Conservation (phyloP, 1,139 yeast genomes). For the Pichia sp. region DNA sequence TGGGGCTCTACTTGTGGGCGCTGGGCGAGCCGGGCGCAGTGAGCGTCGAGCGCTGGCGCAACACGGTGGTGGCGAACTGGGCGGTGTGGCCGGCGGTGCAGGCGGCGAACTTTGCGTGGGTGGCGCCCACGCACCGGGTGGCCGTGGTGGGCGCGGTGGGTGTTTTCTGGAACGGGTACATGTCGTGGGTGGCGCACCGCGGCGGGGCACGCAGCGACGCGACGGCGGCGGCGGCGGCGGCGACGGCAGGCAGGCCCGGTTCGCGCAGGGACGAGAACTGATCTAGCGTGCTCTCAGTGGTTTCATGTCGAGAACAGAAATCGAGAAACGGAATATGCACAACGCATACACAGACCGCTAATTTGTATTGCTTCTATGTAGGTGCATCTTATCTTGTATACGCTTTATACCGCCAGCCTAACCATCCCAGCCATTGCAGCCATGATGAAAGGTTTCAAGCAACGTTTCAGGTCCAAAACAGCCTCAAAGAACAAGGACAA, state of each 20-base stretch:
- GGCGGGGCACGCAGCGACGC: not conserved
- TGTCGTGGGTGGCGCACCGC: slow-evolving; percentile 25
- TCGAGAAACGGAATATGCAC: too few species aligned
- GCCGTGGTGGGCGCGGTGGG: slow-evolving; percentile 65
- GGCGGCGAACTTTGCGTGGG: slow-evolving; percentile 51
- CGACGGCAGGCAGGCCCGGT: too few species aligned
- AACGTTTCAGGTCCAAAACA: slow-evolving; percentile 30
- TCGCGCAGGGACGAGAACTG: too few species aligned
- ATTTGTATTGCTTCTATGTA: not conserved
- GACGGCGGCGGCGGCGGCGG: not conserved
- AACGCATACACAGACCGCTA: too few species aligned
- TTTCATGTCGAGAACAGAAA: too few species aligned
- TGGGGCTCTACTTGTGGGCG: slow-evolving; percentile 60
- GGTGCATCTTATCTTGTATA: too few species aligned
- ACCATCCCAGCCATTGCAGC: slow-evolving; percentile 2
- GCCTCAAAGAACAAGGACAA: slow-evolving; percentile 17
- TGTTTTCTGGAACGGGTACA: slow-evolving; percentile 78
- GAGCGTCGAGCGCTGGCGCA: slow-evolving; percentile 45
- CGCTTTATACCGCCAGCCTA: too few species aligned
- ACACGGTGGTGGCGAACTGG: slow-evolving; percentile 69
- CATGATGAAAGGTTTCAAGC: slow-evolving; percentile 34
- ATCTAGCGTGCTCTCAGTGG: too few species aligned
- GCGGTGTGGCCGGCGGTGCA: slow-evolving; percentile 84
- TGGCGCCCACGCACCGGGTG: slow-evolving; percentile 66
- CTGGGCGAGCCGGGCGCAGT: slow-evolving; percentile 44